Evolutionary conservation across 306 rosid genomes (phyloP).

Genomic region (Prunus mongolica): DNA sequence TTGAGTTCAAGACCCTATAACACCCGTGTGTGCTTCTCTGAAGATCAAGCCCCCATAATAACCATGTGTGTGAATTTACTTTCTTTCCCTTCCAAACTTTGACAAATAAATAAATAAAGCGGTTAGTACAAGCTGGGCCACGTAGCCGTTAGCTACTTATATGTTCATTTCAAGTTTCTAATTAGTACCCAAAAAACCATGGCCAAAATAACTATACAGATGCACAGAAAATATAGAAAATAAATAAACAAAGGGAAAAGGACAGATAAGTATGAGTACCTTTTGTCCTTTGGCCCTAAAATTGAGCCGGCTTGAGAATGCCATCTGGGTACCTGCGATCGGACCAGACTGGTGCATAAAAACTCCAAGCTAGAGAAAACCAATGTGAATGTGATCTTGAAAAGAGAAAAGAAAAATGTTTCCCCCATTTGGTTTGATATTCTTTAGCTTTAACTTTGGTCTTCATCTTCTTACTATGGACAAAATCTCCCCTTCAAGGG

Average conservation of each 20-base stretch:
- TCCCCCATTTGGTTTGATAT: background rate
- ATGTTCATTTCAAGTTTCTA: constrained; percentile 17
- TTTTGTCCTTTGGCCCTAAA: background rate
- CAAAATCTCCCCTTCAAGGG: too few relatives aligned
- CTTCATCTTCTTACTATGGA: too few relatives aligned
- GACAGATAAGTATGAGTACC: constrained; percentile 5
- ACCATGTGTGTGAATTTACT: too few relatives aligned
- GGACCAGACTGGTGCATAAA: background rate
- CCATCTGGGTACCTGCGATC: background rate
- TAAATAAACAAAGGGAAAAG: background rate
- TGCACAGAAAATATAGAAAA: background rate
- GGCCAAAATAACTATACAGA: constrained; percentile 5
- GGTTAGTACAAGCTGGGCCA: constrained; percentile 14
- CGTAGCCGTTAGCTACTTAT: background rate
- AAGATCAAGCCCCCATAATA: too few relatives aligned
- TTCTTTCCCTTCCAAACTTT: too few relatives aligned
- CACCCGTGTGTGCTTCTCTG: too few relatives aligned
- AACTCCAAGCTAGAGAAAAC: background rate
- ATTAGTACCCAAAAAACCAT: constrained; percentile 15
- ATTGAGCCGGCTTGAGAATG: constrained; percentile 8
- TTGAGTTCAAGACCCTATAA: too few relatives aligned
- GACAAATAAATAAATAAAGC: background rate
- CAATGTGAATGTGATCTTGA: background rate
- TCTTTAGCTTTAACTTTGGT: background rate
- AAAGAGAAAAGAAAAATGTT: background rate